Evolutionary conservation across 257 asterid species (phyloP), one percentile per base, ranked within the genome.

Genomic region (Solanum rostratum): DNA sequence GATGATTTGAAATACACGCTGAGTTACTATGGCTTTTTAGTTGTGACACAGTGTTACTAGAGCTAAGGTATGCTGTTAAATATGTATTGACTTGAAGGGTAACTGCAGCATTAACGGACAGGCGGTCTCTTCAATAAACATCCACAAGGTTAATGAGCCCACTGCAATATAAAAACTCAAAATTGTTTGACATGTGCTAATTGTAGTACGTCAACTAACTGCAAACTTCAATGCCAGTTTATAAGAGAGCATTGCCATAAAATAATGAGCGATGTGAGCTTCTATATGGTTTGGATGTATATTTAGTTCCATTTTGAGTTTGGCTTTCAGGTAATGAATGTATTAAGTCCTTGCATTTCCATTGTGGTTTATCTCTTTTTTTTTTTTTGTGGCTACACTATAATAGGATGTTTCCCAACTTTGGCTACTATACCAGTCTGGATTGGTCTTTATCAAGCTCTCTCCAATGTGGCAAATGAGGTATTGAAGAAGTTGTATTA

Each of bases 361-460:
- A 10, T 78, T 50, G 63, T 50, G 82, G 82, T 78, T n/a, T 76
- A 49, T 76, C 62, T 49, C 27, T 74, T 50, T 49, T 18, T 8
- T 18, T 8, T 20, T 71, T 49, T 1, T 76, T 29, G 29, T 78
- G 46, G 65, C 18, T 78, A 78, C 46, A 78, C 82, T 12, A 50
- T 78, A 10, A 88, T 93, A 97, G 99, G 99, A 83, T 97, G 99
- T 85, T 86, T 97, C n/a, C 99, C 99, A 84, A 97, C 99, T 79
- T 91, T 97, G 91, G 99, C 99, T 62, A 97, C 99, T 13, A 95
- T 97, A 89, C 99, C 99, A 50, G 98, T 97, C 79, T 97, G 96
- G 94, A 97, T 97, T 86, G 99, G 99, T 85, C 93, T 97, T 84
- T 97, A 97, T 84, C 99, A 95, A 88, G 99, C 99, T 87, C 98